Conservation (phyloP, 23 red algal genomes). For the Chondrus crispus region DNA sequence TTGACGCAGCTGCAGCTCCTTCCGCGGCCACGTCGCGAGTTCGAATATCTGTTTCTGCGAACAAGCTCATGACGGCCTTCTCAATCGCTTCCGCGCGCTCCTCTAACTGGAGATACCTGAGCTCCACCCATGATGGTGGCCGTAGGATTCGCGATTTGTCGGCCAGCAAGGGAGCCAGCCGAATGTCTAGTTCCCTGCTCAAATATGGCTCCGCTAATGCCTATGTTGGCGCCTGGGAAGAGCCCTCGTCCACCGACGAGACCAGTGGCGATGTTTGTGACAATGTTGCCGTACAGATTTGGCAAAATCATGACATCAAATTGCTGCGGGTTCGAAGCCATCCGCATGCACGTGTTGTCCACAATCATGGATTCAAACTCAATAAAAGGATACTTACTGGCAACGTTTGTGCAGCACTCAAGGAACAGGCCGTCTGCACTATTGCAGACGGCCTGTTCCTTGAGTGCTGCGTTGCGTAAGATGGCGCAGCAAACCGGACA, state of each 20-base stretch:
- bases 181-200: constrained; percentile 93
- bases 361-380: constrained; percentile 93
- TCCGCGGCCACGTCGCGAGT: constrained; percentile 66
- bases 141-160: constrained; percentile 86
- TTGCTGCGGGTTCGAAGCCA: constrained; percentile 86
- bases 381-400: constrained; percentile 89
- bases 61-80: constrained; percentile 61
- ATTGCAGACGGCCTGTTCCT: too few species aligned
- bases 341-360: constrained; percentile 91
- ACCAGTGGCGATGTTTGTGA: constrained; percentile 81
- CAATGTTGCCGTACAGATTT: constrained; percentile 98
- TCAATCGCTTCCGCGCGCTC: constrained; percentile 84
- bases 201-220: constrained; percentile 74
- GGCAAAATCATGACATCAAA: constrained; percentile 97
- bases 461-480: too few species aligned
- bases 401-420: constrained; percentile 70
- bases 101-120: constrained; percentile 79
- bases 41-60: constrained; percentile 32
- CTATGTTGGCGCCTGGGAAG: constrained; percentile 89
- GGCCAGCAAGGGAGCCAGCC: constrained; percentile 77
- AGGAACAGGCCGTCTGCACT: constrained; percentile 90
- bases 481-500: too few species aligned
- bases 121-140: constrained; percentile 82
- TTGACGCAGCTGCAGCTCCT: constrained; percentile 45
- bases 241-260: constrained; percentile 90